Base-by-base conservation (phyloP, 495 filamentous ascomycete species). In the Aspergillus cristatus region DNA sequence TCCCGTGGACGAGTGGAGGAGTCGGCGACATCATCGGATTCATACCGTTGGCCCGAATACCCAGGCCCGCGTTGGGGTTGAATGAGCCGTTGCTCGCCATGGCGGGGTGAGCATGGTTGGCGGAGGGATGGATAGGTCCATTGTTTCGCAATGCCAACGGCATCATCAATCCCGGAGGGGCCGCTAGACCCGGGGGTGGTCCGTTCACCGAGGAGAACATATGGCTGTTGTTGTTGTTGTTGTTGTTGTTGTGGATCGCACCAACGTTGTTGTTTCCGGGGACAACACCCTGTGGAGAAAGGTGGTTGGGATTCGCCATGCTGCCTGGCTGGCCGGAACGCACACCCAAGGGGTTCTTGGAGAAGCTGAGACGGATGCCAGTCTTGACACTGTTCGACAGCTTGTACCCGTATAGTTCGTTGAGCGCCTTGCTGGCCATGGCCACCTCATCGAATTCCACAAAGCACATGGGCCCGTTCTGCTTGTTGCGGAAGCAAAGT, bases 381-480 rank as follows among this genome's bases (percentile, higher is more conserved):
- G 91, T 93, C 54, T 95, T 97, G 54, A 88, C 76, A 57, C 85
- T 91, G 59, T 96, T 97, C 53, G 86, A 86, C 29, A 98, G 73
- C 15, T 76, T 78, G 37, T 84, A 79, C 1, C 91, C 91, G 47
- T 97, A 97, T 13, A 97, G 70, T 40, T 96, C 87, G 47, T 90
- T 84, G 7, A 97, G 70, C 0, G 90, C 82, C 55, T 93, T 94
- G 39, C 91, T 96, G 6, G 91, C 91, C 53, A 87, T 91, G 15
- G 82, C 81, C 29, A 95, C 77, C 54, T 98, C 89, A 48, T 97
- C 91, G 54, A 97, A 98, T 58, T 98, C 93, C 28, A 98, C 91
- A 51, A 97, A 97, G 52, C 91, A 97, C 93, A 97, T 97, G 10
- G 93, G 91, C 0, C 93, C 93, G 51, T 97, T 94, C 46, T 89